Evolutionary conservation across 2,329 filamentous ascomycete genomes (phyloP).

Genomic region (Stemphylium beticola): DNA sequence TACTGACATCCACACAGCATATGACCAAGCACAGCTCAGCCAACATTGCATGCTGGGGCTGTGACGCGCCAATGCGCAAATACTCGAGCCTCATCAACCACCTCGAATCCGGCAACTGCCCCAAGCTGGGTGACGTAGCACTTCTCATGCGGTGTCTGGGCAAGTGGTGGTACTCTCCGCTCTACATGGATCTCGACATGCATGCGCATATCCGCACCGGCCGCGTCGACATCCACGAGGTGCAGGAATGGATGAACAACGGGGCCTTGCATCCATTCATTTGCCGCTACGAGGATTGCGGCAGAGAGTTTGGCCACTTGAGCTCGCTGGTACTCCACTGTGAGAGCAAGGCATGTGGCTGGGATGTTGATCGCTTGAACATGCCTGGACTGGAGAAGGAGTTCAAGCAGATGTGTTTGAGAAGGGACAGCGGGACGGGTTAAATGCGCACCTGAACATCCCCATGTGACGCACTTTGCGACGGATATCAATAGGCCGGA

Average conservation of each 20-base stretch:
- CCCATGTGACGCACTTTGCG: no score
- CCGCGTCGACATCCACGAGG: conserved; percentile 26
- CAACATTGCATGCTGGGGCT: conserved; percentile 35
- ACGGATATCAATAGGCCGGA: no score
- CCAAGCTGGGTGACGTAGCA: conserved; percentile 66
- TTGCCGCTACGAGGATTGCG: conserved; percentile 34
- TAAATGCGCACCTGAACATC: background rate
- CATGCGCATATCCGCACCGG: conserved; percentile 40
- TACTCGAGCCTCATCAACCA: conserved; percentile 40
- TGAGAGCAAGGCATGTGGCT: conserved; percentile 36
- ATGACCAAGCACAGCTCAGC: conserved; percentile 35
- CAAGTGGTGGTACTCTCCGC: conserved; percentile 42
- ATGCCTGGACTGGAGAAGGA: conserved; percentile 31
- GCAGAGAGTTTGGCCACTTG: conserved; percentile 32
- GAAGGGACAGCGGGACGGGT: conserved; percentile 6
- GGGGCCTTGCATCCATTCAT: conserved; percentile 39
- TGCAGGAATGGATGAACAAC: conserved; percentile 31
- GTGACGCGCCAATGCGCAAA: conserved; percentile 29
- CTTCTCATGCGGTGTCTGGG: conserved; percentile 33
- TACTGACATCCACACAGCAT: conserved; percentile 26
- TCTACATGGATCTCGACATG: conserved; percentile 46
- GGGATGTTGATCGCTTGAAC: conserved; percentile 34
- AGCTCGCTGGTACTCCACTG: conserved; percentile 38
- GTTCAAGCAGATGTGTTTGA: conserved; percentile 17
- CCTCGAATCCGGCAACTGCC: conserved; percentile 68